A percentile compares a stretch with the other conserved stretches of the same genome.
These are phyloP conservation scores for Arabidopsis hybrid DNA, from an alignment of 441 rosid genomes.

Conservation along the genomic window DNA sequence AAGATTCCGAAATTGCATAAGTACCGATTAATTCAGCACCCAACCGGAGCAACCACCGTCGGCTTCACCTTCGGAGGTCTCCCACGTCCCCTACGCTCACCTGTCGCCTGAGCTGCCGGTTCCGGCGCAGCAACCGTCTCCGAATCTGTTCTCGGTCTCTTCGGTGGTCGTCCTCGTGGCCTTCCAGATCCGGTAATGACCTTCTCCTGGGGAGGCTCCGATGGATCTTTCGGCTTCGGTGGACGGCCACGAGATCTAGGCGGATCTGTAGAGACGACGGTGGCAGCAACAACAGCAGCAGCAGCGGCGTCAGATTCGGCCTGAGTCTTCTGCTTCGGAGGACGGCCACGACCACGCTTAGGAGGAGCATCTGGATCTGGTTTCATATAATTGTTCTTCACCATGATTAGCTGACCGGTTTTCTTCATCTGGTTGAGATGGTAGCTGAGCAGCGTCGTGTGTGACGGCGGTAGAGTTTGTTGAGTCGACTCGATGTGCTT, in stretches of 20 bases:
- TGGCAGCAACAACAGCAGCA: slow-evolving; percentile 30
- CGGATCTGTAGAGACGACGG: slow-evolving; percentile 36
- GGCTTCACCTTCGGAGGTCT: slow-evolving; percentile 70
- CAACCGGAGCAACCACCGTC: slow-evolving; percentile 22
- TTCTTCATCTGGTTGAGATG: slow-evolving; percentile 71
- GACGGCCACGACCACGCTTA: slow-evolving; percentile 86
- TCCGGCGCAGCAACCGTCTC: slow-evolving; percentile 41
- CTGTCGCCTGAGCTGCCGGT: slow-evolving; percentile 31
- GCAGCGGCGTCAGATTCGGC: slow-evolving; percentile 35
- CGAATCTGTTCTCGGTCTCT: slow-evolving; percentile 42
- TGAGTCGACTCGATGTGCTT: slow-evolving; percentile 61
- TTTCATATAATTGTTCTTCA: slow-evolving; percentile 70
- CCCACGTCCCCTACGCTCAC: slow-evolving; percentile 70
- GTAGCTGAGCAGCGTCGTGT: slow-evolving; percentile 58
- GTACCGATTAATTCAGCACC: neutral
- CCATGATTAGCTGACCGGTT: slow-evolving; percentile 59
- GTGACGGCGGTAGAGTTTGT: slow-evolving; percentile 64
- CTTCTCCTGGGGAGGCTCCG: slow-evolving; percentile 48
- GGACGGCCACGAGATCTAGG: slow-evolving; percentile 84
- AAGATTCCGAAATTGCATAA: neutral
- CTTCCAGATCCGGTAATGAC: slow-evolving; percentile 48
- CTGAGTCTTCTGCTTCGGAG: slow-evolving; percentile 63
- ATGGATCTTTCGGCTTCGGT: slow-evolving; percentile 60
- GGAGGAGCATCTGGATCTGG: slow-evolving; percentile 75
- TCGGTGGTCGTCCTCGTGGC: slow-evolving; percentile 82